Percentiles rank a stretch among this genome's conserved stretches.
Conservation (phyloP, 1,284 basidiomycete genomes). For the Tranzscheliella williamsii region DNA sequence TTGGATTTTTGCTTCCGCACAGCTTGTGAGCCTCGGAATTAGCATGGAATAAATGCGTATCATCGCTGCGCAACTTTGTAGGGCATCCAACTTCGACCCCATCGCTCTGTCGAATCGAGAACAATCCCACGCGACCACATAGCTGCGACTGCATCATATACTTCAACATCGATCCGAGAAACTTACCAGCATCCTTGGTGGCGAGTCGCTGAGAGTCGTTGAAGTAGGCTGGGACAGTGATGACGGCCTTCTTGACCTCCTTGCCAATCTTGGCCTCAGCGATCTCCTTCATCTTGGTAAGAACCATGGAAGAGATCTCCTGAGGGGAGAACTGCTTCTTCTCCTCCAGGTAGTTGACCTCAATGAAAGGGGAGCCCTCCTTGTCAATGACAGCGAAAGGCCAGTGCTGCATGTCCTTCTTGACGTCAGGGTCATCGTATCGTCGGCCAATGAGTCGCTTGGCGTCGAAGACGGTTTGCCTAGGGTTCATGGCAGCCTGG, state of each 20-base stretch:
- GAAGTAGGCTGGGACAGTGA: conserved; percentile 74
- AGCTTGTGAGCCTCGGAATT: conserved; percentile 54
- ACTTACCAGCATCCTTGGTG: conserved; percentile 65
- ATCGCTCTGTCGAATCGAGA: no score
- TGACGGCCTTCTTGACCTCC: conserved; percentile 70
- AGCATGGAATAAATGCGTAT: conserved; percentile 60
- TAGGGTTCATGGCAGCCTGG: conserved; percentile 89
- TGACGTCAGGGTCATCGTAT: conserved; percentile 74
- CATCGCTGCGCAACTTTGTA: conserved; percentile 55
- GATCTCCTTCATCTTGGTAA: conserved; percentile 94
- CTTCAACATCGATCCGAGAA: no score
- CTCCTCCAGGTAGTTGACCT: conserved; percentile 68
- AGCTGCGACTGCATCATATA: no score
- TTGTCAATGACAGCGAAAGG: conserved; percentile 69
- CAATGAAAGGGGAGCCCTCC: conserved; percentile 67
- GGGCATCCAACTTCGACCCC: no score
- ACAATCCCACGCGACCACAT: no score
- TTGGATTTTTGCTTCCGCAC: conserved; percentile 39
- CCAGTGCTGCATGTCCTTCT: conserved; percentile 75
- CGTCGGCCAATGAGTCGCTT: conserved; percentile 92
- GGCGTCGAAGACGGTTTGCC: conserved; percentile 68
- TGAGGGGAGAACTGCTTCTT: conserved; percentile 69
- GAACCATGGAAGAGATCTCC: conserved; percentile 95
- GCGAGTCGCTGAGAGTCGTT: conserved; percentile 72
- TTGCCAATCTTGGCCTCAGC: conserved; percentile 70